Percentiles rank a stretch among this genome's conserved stretches.
phyloP scores from a whole-genome alignment of 768 basidiomycete genomes.

The Clitopilus hobsonii region DNA sequence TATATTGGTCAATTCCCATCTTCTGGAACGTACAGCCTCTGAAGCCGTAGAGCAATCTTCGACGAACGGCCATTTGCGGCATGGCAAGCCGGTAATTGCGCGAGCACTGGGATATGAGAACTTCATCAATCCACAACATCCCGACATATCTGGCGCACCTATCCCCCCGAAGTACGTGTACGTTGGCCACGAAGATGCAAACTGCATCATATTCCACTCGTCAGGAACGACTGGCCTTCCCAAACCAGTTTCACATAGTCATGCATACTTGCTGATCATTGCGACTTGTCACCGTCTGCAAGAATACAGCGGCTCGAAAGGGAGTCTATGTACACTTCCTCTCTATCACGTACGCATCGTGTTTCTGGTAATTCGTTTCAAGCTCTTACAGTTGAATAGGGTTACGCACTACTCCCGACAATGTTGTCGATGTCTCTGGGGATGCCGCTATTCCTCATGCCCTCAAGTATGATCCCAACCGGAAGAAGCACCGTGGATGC shows the following conservation, averaged over 20 bases:
- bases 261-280: slow-evolving; percentile 27
- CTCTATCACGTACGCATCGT: slow-evolving; percentile 34
- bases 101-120: slow-evolving; percentile 22
- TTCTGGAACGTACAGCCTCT: slow-evolving; percentile 19
- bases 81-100: slow-evolving; percentile 7
- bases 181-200: slow-evolving; percentile 23
- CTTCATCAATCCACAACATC: slow-evolving; percentile 17
- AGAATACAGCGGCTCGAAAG: slow-evolving; percentile 25
- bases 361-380: too few species aligned
- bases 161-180: slow-evolving; percentile 21
- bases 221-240: slow-evolving; percentile 48
- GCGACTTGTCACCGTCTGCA: slow-evolving; percentile 31
- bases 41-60: slow-evolving; percentile 17
- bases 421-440: slow-evolving; percentile 30
- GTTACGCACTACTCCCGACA: slow-evolving; percentile 34
- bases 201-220: slow-evolving; percentile 41
- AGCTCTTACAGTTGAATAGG: too few species aligned
- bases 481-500: slow-evolving; percentile 21
- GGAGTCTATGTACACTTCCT: slow-evolving; percentile 21
- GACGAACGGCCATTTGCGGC: slow-evolving; percentile 2
- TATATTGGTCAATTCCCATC: slow-evolving; percentile 25
- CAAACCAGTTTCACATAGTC: slow-evolving; percentile 36
- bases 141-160: slow-evolving; percentile 3
- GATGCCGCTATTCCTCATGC: slow-evolving; percentile 30
- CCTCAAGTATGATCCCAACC: slow-evolving; percentile 30